Conservation (phyloP, 371 early-diverging fungal genomes). For the Phascolomyces articulosus region DNA sequence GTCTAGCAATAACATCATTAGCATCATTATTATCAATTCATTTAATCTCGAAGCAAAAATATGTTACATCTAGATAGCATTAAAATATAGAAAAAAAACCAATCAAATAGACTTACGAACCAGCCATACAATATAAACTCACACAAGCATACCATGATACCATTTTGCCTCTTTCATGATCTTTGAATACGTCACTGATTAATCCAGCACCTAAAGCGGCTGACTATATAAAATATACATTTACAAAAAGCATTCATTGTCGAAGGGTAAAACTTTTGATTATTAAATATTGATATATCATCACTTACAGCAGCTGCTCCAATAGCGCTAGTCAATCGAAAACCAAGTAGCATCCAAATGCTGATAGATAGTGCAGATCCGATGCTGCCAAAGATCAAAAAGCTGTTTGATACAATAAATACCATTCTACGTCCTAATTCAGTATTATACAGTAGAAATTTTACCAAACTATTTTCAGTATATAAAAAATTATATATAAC, state of each 20-base stretch:
- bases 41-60: no score
- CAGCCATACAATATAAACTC: constrained; percentile 30
- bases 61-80: not conserved
- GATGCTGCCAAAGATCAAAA: constrained; percentile 30
- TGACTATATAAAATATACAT: no score
- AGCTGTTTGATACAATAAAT: constrained; percentile 38
- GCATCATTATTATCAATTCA: not conserved
- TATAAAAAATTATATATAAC: not conserved
- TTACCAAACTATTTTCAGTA: not conserved
- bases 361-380: constrained; percentile 43
- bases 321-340: constrained; percentile 39
- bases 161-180: constrained; percentile 39
- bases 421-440: constrained; percentile 35
- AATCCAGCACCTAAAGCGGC: constrained; percentile 52
- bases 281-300: not conserved
- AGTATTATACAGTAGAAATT: constrained; percentile 19
- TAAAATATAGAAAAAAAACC: no score
- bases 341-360: constrained; percentile 38
- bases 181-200: constrained; percentile 44
- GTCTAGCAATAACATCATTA: constrained; percentile 16
- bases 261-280: not conserved
- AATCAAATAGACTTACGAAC: no score
- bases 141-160: constrained; percentile 38
- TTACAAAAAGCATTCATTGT: no score
- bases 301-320: constrained; percentile 36